Conservation (phyloP, 768 basidiomycete genomes). For the Tubosaeta sp. region DNA sequence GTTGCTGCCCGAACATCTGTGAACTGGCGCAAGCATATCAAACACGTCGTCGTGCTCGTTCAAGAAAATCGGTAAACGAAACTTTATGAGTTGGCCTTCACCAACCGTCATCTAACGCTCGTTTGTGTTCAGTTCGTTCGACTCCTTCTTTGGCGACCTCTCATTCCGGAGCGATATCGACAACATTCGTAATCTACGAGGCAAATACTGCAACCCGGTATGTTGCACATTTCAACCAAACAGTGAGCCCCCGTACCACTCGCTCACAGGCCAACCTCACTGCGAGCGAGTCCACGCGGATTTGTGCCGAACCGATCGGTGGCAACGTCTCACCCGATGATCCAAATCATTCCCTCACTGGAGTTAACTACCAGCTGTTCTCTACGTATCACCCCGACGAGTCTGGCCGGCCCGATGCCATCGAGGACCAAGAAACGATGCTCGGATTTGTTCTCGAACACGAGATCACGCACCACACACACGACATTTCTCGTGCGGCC, state of each 20-base stretch:
- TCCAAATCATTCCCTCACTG: constrained; percentile 23
- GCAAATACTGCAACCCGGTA: constrained; percentile 24
- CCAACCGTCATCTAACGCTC: neutral
- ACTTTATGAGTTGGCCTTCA: neutral
- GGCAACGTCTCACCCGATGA: constrained; percentile 22
- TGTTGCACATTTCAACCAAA: neutral
- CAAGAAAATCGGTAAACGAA: constrained; percentile 22
- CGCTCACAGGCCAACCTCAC: constrained; percentile 12
- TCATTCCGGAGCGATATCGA: constrained; percentile 22
- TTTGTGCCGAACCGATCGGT: constrained; percentile 17
- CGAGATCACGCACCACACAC: constrained; percentile 9
- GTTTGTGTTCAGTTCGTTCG: constrained; percentile 16
- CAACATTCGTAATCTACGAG: constrained; percentile 19
- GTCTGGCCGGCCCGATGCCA: neutral
- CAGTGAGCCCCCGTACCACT: neutral
- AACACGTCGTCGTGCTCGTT: constrained; percentile 25
- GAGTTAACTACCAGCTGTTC: constrained; percentile 22
- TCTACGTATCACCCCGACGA: constrained; percentile 21
- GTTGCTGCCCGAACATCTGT: constrained; percentile 1
- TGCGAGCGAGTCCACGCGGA: constrained; percentile 3
- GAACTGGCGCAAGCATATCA: constrained; percentile 22
- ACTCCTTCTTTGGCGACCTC: constrained; percentile 25
- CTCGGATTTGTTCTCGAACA: constrained; percentile 23
- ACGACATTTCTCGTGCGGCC: constrained; percentile 12
- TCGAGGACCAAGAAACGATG: constrained; percentile 13